Base-by-base conservation (phyloP, 495 filamentous ascomycete genomes). In the Lophiotrema nucula region DNA sequence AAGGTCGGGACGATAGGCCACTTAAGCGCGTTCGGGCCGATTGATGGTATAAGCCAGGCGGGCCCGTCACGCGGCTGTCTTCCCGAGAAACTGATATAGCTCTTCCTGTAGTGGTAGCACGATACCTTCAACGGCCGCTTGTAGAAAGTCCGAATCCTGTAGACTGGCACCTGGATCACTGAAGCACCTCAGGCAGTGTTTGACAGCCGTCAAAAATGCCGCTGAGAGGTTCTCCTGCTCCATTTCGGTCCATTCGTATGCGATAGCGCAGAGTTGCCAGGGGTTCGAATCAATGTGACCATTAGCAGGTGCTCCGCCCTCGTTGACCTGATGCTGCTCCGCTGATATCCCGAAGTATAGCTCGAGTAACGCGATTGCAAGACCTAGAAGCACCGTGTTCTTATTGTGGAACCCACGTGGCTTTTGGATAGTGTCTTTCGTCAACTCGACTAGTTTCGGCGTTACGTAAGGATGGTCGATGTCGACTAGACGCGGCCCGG, bases 51-150 rank as follows among this genome's bases (percentile, higher is more conserved):
- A n/a, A n/a, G n/a, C n/a, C n/a, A n/a, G n/a, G n/a, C n/a, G n/a
- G n/a, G n/a, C n/a, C n/a, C n/a, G 11, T 53, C 46, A 64, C 8
- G 49, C 22, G n/a, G 27, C 31, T 6, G 53, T 38, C 37, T 56
- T 67, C 5, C 64, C 64, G 16, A 63, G 50, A 38, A 67, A 67
- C 25, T 67, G 58, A 21, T 26, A 47, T 16, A 63, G 47, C 38
- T 67, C 64, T 28, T 67, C 64, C 35, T 67, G 64, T 24, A 67
- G 28, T 8, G 64, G 60, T 38, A 67, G 25, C 22, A 67, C 59
- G 15, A 67, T 63, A 18, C 55, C 25, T 39, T 67, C 64, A 2
- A 67, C 64, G 0, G 64, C 58, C 0, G 64, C 64, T 43, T 67
- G 64, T 4, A 67, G 54, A 33, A 67, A 67, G 0, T 55, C 59